Base-by-base conservation (phyloP, 805 yeast genomes). In the Zygosaccharomyces kombuchaensis region DNA sequence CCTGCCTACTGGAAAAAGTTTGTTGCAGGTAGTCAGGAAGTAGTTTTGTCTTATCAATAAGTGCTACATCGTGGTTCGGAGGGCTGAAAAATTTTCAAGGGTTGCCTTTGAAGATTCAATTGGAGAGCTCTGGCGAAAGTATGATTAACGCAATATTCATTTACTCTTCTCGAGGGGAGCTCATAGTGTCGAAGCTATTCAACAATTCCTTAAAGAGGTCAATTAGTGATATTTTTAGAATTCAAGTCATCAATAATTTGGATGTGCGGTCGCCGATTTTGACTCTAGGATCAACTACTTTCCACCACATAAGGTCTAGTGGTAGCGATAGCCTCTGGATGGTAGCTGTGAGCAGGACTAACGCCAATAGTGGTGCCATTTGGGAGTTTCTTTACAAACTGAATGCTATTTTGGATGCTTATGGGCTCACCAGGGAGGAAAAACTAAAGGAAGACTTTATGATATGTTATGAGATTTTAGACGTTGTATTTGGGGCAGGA, bases 281-380 rank as follows among this genome's bases (percentile, higher is more conserved):
- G 36, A 93, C 98, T 0, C 68, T 93, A 36, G 98, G 98, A 1
- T 87, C 96, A 0, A 93, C 98, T 0, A 84, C 96, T 0, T 93
- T 91, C 60, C 74, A 88, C 44, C 90, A 88, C 59, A 81, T 87
- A 39, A 78, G 78, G 52, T 71, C 75, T 23, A 73, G 73, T 6
- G 70, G 72, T 47, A 48, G 51, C 21, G 71, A 73, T 10, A 70
- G 74, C 41, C 56, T 91, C 12, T 93, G 95, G 84, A 57, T 88
- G 7, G 95, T 90, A 9, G 95, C 90, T 0, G 89, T 90, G n/a
- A 80, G 95, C 1, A 76, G 97, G 51, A 82, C 88, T 35, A 93
- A 91, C 60, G 87, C 83, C 30, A 96, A 91, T 61, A 89, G 90
- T 27, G 78, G 89, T 1, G 64, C 80, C 3, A 77, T 90, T 1